These are phyloP conservation scores for Fusarium fracticaudum DNA, from an alignment of 2,329 filamentous ascomycete species.

Conservation along the genomic window DNA sequence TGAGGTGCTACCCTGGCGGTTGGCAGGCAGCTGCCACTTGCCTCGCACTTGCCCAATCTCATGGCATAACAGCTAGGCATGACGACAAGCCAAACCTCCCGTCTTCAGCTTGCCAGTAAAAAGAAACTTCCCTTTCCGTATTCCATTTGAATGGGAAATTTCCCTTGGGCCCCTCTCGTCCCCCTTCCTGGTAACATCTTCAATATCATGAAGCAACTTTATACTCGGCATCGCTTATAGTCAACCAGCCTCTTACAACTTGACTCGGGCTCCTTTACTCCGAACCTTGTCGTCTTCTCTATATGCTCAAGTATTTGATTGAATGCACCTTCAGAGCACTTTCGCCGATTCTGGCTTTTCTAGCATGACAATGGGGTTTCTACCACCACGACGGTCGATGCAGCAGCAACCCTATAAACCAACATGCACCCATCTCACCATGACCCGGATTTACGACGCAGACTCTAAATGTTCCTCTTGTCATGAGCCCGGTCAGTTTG, in stretches of 20 bases:
- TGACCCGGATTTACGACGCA: slow-evolving; percentile 70
- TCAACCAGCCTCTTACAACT: background rate
- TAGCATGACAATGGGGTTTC: slow-evolving; percentile 25
- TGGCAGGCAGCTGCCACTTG: slow-evolving; percentile 25
- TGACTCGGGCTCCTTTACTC: background rate
- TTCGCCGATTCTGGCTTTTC: background rate
- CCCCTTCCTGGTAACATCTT: background rate
- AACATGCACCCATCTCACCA: slow-evolving; percentile 73
- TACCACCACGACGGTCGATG: slow-evolving; percentile 10
- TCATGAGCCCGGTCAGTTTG: slow-evolving; percentile 62
- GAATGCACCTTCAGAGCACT: background rate
- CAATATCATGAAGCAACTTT: slow-evolving; percentile 11
- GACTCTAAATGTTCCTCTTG: slow-evolving; percentile 68
- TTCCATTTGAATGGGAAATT: background rate
- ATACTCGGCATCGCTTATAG: slow-evolving; percentile 19
- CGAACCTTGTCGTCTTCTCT: background rate
- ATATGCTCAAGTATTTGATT: background rate
- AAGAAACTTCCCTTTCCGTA: background rate
- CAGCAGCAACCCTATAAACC: slow-evolving; percentile 41
- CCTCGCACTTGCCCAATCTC: slow-evolving; percentile 35
- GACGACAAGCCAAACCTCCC: background rate
- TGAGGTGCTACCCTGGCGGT: background rate
- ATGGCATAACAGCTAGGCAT: background rate
- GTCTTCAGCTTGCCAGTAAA: background rate
- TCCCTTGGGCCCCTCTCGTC: background rate